Percentiles rank a stretch among this genome's conserved stretches.
These are phyloP conservation scores for Vitis amurensis DNA, from an alignment of 164 flowering plant genomes.

Conservation along the genomic window DNA sequence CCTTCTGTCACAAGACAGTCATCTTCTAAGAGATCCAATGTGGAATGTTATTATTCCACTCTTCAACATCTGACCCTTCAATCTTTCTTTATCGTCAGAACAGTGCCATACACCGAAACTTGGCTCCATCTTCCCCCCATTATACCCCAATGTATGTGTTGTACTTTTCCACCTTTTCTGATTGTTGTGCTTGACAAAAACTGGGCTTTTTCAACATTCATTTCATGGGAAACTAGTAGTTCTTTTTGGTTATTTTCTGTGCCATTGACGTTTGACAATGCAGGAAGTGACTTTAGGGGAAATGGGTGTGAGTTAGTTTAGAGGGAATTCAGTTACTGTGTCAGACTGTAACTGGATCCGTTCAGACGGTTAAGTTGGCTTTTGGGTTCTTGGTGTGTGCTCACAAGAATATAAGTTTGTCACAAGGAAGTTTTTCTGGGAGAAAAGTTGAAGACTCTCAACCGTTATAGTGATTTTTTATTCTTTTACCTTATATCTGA, in stretches of 20 bases:
- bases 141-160: no score
- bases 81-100: neutral
- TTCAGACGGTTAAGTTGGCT: constrained; percentile 5
- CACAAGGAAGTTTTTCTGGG: constrained; percentile 21
- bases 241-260: neutral
- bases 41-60: neutral
- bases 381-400: constrained; percentile 18
- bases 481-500: neutral
- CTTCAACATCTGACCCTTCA: constrained; percentile 14
- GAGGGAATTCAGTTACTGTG: neutral
- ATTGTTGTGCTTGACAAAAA: no score
- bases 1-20: neutral
- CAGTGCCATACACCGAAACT: neutral
- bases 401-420: constrained; percentile 23
- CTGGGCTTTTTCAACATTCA: no score
- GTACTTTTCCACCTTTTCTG: no score
- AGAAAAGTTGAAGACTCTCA: constrained; percentile 3
- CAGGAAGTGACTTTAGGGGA: no score
- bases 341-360: neutral
- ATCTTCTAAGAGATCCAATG: neutral
- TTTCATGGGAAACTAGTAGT: neutral
- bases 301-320: no score
- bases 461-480: neutral
- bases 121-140: no score
- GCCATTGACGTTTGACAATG: no score